Evolutionary conservation across 2,329 filamentous ascomycete genomes (phyloP).

Genomic region (Elsinoe batatas): DNA sequence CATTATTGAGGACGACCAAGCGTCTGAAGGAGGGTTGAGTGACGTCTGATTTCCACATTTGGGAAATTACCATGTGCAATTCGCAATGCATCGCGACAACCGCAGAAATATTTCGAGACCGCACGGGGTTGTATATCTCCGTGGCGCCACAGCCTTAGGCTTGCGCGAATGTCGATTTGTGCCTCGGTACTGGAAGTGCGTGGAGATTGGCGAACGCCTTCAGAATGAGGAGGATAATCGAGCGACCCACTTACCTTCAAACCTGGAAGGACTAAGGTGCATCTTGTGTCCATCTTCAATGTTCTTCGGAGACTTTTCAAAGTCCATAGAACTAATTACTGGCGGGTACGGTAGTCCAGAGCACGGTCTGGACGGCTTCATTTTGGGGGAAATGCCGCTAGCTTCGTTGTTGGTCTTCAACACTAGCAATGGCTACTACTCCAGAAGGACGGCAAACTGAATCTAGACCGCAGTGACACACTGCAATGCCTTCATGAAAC

Average conservation of each 20-base stretch:
- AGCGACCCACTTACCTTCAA: too few species aligned
- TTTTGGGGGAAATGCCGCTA: not conserved
- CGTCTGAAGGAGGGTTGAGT: constrained; percentile 40
- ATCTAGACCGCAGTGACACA: not conserved
- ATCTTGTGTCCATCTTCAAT: too few species aligned
- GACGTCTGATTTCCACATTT: not conserved
- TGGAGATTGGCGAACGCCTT: too few species aligned
- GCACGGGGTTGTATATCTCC: too few species aligned
- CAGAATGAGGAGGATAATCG: too few species aligned
- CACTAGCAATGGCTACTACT: not conserved
- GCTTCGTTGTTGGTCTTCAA: not conserved
- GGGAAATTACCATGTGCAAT: not conserved
- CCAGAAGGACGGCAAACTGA: not conserved
- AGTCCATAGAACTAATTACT: not conserved
- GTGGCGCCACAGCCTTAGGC: too few species aligned
- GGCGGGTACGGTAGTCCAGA: not conserved
- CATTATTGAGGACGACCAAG: constrained; percentile 49
- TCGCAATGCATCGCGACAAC: too few species aligned
- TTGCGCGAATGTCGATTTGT: too few species aligned
- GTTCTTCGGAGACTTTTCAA: too few species aligned
- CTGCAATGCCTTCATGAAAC: not conserved
- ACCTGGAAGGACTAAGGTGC: too few species aligned
- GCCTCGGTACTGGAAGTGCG: too few species aligned
- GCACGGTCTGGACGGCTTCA: not conserved
- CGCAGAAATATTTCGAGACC: too few species aligned